phyloP scores from a whole-genome alignment of 202 grass and related monocot genomes.

The Digitaria exilis region DNA sequence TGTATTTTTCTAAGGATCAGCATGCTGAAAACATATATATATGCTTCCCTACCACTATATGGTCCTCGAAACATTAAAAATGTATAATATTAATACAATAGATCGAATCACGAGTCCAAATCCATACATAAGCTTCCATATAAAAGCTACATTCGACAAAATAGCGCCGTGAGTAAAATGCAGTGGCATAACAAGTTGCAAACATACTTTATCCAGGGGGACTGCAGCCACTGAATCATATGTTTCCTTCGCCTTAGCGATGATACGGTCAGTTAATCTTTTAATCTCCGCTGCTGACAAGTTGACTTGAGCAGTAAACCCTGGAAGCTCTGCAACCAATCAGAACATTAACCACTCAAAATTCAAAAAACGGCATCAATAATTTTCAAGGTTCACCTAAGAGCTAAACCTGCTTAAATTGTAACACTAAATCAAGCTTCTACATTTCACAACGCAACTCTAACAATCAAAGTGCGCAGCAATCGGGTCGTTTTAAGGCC shows the following conservation, averaged over 20 bases:
- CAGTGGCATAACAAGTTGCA: not conserved
- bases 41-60: not conserved
- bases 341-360: slow-evolving; percentile 29
- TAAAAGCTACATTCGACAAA: slow-evolving; percentile 15
- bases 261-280: slow-evolving; percentile 61
- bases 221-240: slow-evolving; percentile 82
- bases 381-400: not conserved
- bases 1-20: not conserved
- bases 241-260: slow-evolving; percentile 79
- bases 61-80: not conserved
- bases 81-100: not conserved
- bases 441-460: not conserved
- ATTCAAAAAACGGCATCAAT: not conserved
- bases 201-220: slow-evolving; percentile 79
- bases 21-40: slow-evolving; percentile 11
- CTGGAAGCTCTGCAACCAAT: slow-evolving; percentile 68
- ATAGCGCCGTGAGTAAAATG: slow-evolving; percentile 20
- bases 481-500: not conserved
- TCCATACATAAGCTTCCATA: not conserved
- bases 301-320: slow-evolving; percentile 65
- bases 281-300: slow-evolving; percentile 77
- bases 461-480: not conserved
- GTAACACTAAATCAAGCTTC: not conserved
- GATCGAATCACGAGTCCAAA: slow-evolving; percentile 11
- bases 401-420: not conserved